Conservation (phyloP, 2,329 filamentous ascomycete species). For the Colletotrichum limetticola region DNA sequence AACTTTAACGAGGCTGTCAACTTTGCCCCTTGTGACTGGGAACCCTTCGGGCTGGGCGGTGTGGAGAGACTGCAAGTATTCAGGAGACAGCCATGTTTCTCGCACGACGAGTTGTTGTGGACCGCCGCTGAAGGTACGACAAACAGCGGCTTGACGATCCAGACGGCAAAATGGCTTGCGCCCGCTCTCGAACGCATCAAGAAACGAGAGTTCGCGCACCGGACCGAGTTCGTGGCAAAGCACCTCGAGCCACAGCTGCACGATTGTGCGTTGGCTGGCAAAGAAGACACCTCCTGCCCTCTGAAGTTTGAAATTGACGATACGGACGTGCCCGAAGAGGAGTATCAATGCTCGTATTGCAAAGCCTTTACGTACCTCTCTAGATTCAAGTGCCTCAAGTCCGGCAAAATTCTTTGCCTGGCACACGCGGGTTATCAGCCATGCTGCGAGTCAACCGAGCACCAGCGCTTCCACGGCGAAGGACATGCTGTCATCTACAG, state of each 20-base stretch:
- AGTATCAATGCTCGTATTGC: constrained; percentile 91
- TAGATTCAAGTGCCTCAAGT: constrained; percentile 85
- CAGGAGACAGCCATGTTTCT: constrained; percentile 93
- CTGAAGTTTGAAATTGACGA: constrained; percentile 75
- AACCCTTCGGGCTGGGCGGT: constrained; percentile 87
- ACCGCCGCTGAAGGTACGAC: constrained; percentile 86
- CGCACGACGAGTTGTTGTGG: constrained; percentile 92
- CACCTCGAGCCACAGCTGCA: constrained; percentile 68
- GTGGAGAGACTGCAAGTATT: constrained; percentile 90
- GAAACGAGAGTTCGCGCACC: constrained; percentile 75
- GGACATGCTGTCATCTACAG: constrained; percentile 83
- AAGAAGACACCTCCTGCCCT: constrained; percentile 63
- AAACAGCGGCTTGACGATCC: constrained; percentile 74
- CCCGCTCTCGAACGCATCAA: constrained; percentile 85
- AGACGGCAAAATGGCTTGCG: constrained; percentile 93
- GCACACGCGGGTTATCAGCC: constrained; percentile 82
- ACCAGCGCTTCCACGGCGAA: constrained; percentile 74
- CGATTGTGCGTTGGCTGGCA: constrained; percentile 62
- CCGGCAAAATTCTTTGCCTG: constrained; percentile 85
- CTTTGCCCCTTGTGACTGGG: constrained; percentile 95
- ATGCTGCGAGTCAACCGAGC: constrained; percentile 78
- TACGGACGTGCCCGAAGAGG: constrained; percentile 85
- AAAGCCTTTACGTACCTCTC: constrained; percentile 93
- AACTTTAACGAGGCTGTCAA: constrained; percentile 99
- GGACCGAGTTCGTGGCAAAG: constrained; percentile 74